Conservation (phyloP, 257 asterid genomes). For the Nicotiana knightiana region DNA sequence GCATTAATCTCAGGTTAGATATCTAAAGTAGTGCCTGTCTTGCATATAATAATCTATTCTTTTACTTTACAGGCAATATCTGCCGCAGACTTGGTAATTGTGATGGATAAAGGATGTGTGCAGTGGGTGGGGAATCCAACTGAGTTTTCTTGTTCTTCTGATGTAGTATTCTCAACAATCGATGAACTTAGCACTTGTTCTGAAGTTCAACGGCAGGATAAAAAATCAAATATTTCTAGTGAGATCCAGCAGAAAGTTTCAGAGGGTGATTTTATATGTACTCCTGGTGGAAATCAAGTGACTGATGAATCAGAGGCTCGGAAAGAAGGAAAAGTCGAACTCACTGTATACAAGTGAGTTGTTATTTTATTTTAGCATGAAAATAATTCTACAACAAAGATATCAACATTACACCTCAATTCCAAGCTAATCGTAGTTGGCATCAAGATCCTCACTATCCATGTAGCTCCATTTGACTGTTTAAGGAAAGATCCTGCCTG, state of each 20-base stretch:
- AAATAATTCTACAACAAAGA: background rate
- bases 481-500: background rate
- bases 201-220: slow-evolving; percentile 26
- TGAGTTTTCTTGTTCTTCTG: slow-evolving; percentile 45
- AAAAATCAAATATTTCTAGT: slow-evolving; percentile 16
- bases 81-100: slow-evolving; percentile 65
- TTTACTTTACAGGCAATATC: slow-evolving; percentile 59
- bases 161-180: slow-evolving; percentile 46
- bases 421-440: background rate
- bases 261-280: slow-evolving; percentile 35
- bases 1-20: background rate
- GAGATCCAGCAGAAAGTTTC: slow-evolving; percentile 28
- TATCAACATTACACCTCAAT: background rate
- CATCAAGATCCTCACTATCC: background rate
- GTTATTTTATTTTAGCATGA: background rate
- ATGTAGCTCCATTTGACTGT: background rate
- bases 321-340: slow-evolving; percentile 88
- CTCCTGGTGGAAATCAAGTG: slow-evolving; percentile 41
- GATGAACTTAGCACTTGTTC: slow-evolving; percentile 35
- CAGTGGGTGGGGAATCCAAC: slow-evolving; percentile 76
- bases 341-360: slow-evolving; percentile 73
- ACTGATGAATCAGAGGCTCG: slow-evolving; percentile 57
- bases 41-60: background rate
- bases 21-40: background rate
- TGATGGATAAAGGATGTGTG: slow-evolving; percentile 81